Evolutionary conservation across 495 filamentous ascomycete species (phyloP), one percentile per base, ranked within the genome.

Genomic region (Neurospora sp.): DNA sequence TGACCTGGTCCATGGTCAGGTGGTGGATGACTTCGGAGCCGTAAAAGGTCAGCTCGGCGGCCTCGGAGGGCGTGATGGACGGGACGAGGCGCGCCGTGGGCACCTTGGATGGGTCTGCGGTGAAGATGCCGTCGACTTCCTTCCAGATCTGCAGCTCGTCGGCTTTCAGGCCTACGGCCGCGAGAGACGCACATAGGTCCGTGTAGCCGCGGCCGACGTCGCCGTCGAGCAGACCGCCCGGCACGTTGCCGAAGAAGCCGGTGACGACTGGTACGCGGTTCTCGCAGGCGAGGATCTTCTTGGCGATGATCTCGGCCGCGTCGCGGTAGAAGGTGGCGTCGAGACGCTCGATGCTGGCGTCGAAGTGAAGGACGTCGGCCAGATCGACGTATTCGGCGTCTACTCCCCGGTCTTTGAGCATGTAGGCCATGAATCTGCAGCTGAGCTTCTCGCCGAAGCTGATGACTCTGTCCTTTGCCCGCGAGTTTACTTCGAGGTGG

Each of bases 1-100:
- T 97, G 69, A 96, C 96, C 80, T 98, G 96, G 82, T 99, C 94
- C 93, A 99, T 98, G 71, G 96, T 99, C 78, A 97, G 91, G 69
- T 96, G 96, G 77, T 99, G 96, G 75, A 99, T 98, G 75, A 99
- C 96, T 80, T 97, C 93, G 20, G 92, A 94, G 74, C 94, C 94
- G 79, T 96, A 97, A 78, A 96, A 97, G 11, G 94, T 97, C 75
- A 97, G 85, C 79, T 97, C 94, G 8, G 94, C 93, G 8, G 94
- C 94, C 77, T 97, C 94, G 41, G 92, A 88, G 0, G 94, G 94
- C 2, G 93, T 94, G 78, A 97, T 94, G 20, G 89, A 87, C 2
- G 88, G 80, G 44, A 97, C 84, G 22, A 97, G 86, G 61, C 89
- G 85, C 14, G 94, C 94, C 4, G 93, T 94, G 1, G 93, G 93